Conservation (phyloP, 148 eudicot species). For the Polygonum maritimum region DNA sequence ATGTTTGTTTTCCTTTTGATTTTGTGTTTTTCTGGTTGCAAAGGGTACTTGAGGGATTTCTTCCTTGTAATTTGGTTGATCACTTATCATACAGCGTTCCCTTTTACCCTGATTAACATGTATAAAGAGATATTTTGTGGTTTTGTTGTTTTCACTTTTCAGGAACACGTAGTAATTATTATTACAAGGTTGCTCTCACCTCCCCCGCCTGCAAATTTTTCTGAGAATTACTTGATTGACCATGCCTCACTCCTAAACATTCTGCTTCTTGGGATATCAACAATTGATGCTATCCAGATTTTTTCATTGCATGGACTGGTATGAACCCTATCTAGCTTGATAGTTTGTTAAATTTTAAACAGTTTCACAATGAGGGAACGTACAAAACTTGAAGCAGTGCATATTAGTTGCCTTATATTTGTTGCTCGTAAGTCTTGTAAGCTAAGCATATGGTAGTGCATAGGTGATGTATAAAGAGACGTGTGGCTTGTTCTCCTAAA, state of each 20-base stretch:
- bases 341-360: not conserved
- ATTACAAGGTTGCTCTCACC: constrained; percentile 77
- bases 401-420: not conserved
- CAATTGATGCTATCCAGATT: constrained; percentile 71
- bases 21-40: not conserved
- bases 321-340: constrained; percentile 14
- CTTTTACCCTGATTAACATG: not conserved
- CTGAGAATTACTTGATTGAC: constrained; percentile 72
- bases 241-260: constrained; percentile 69
- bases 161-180: constrained; percentile 72
- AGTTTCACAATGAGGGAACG: not conserved
- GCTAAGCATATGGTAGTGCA: not conserved
- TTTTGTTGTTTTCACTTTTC: constrained; percentile 21
- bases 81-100: not conserved
- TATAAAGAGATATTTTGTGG: not conserved
- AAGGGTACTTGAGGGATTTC: not conserved
- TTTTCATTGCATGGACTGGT: constrained; percentile 91
- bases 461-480: not conserved
- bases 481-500: not conserved
- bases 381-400: not conserved
- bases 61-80: not conserved
- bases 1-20: not conserved
- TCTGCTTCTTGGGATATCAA: constrained; percentile 75
- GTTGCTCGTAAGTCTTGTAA: not conserved
- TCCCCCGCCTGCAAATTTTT: constrained; percentile 52